phyloP scores from a whole-genome alignment of 352 stramenopile genomes.

The Globisporangium apiculatum region DNA sequence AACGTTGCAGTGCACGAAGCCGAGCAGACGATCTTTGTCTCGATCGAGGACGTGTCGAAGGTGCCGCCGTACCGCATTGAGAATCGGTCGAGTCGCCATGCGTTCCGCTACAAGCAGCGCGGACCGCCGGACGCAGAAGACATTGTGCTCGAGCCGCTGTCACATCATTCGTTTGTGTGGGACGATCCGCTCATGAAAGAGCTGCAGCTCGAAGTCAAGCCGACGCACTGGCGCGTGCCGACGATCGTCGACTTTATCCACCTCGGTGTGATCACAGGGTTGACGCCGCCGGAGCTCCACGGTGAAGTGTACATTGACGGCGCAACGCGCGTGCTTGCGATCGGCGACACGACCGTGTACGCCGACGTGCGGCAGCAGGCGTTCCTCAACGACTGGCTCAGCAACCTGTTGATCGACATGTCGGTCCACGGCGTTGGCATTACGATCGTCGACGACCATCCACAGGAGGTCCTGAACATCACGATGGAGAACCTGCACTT shows the following conservation, averaged over 20 bases:
- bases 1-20: slow-evolving; percentile 52
- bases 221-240: slow-evolving; percentile 58
- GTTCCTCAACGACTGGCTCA: slow-evolving; percentile 67
- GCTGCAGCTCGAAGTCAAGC: slow-evolving; percentile 49
- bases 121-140: slow-evolving; percentile 53
- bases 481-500: slow-evolving; percentile 82
- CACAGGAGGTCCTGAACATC: slow-evolving; percentile 79
- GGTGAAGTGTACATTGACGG: slow-evolving; percentile 86
- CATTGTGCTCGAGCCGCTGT: slow-evolving; percentile 52
- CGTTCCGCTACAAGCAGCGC: slow-evolving; percentile 73
- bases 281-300: slow-evolving; percentile 48
- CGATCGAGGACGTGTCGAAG: slow-evolving; percentile 58
- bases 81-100: slow-evolving; percentile 67
- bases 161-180: slow-evolving; percentile 80
- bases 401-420: slow-evolving; percentile 65
- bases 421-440: slow-evolving; percentile 67
- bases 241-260: slow-evolving; percentile 70
- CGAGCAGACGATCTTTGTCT: slow-evolving; percentile 66
- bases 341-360: slow-evolving; percentile 67
- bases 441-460: slow-evolving; percentile 71
- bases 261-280: slow-evolving; percentile 50
- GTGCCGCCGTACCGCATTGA: slow-evolving; percentile 78
- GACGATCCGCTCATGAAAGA: slow-evolving; percentile 53
- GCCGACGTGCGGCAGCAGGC: slow-evolving; percentile 44
- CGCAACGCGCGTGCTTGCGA: slow-evolving; percentile 67